phyloP scores from a whole-genome alignment of 176 grass and related monocot species.

The Aechmea fasciata region DNA sequence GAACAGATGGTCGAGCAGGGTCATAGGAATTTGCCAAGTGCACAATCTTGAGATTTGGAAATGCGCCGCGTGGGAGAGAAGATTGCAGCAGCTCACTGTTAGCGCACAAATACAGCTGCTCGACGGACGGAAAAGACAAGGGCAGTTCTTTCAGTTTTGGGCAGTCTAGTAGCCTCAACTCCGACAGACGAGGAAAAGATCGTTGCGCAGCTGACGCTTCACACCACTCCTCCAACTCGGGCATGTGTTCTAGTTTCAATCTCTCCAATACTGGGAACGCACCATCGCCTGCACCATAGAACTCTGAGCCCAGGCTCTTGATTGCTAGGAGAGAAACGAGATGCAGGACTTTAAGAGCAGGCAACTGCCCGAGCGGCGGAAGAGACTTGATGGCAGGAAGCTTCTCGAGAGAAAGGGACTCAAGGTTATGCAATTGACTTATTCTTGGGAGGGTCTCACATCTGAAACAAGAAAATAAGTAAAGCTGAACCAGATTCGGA shows the following conservation, averaged over 20 bases:
- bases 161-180: neutral
- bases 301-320: neutral
- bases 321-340: neutral
- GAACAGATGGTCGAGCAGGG: too few relatives aligned
- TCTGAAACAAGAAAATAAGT: neutral
- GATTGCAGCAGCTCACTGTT: neutral
- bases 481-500: neutral
- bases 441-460: neutral
- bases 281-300: neutral
- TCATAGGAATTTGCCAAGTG: neutral
- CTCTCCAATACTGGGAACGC: neutral
- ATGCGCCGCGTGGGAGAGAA: neutral
- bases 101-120: neutral
- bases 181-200: conserved; percentile 2
- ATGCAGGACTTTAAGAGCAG: neutral
- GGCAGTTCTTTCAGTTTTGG: conserved; percentile 4
- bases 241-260: neutral
- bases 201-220: too few relatives aligned
- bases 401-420: neutral
- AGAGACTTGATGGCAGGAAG: neutral
- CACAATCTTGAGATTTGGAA: conserved; percentile 1
- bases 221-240: neutral
- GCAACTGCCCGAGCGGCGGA: neutral
- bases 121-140: neutral
- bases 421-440: neutral